A percentile compares a stretch with the other conserved stretches of the same genome.
phyloP scores from a whole-genome alignment of 1,284 basidiomycete species.

The Cryptococcus floricola region DNA sequence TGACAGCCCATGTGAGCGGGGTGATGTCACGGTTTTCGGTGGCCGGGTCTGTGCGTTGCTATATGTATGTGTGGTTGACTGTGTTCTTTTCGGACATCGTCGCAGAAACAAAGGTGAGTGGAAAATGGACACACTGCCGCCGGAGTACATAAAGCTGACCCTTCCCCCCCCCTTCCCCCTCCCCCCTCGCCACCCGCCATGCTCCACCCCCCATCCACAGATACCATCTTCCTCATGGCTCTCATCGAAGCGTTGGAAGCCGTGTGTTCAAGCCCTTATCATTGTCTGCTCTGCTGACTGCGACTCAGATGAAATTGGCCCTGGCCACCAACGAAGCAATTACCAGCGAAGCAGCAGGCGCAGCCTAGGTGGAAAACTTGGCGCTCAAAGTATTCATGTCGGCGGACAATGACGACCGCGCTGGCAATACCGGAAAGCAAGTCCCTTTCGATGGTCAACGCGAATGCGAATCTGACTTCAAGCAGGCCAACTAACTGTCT shows the following conservation, averaged over 20 bases:
- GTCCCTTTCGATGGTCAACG: slow-evolving; percentile 8
- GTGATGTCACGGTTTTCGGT: no score
- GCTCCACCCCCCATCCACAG: slow-evolving; percentile 22
- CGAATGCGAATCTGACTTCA: background rate
- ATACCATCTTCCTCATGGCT: slow-evolving; percentile 66
- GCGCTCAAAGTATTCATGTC: slow-evolving; percentile 78
- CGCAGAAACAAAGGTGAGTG: no score
- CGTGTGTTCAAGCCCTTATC: slow-evolving; percentile 36
- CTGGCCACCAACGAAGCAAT: slow-evolving; percentile 76
- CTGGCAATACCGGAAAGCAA: slow-evolving; percentile 68
- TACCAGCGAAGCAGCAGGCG: slow-evolving; percentile 73
- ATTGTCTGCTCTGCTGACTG: background rate
- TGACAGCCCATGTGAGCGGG: no score
- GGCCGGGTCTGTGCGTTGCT: no score
- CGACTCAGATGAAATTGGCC: slow-evolving; percentile 62
- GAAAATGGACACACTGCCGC: no score
- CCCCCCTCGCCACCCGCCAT: background rate
- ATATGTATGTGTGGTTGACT: no score
- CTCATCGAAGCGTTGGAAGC: slow-evolving; percentile 75
- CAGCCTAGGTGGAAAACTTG: slow-evolving; percentile 91
- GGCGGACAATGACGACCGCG: slow-evolving; percentile 88
- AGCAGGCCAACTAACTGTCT: slow-evolving; percentile 43
- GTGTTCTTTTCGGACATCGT: no score
- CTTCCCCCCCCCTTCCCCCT: background rate
- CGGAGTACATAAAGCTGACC: no score